Evolutionary conservation across 768 basidiomycete species (phyloP).

Genomic region (Rhodotorula sphaerocarpa): DNA sequence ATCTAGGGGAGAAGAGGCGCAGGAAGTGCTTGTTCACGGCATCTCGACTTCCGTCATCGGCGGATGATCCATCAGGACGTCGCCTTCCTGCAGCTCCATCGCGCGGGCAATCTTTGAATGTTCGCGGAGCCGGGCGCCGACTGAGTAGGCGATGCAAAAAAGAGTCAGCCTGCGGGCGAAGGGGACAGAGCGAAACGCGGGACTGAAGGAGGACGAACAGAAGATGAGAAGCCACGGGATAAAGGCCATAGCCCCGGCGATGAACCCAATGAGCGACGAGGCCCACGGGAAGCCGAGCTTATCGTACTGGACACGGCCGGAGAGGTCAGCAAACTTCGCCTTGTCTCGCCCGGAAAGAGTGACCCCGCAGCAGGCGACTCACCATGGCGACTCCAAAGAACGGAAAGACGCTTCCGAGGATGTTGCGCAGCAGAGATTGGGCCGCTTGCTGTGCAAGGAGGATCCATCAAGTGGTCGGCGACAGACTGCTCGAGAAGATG

Average conservation of each 20-base stretch:
- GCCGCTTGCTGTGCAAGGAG: conserved; percentile 13
- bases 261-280: conserved; percentile 22
- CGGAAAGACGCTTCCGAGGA: conserved; percentile 16
- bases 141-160: not conserved
- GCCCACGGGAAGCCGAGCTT: conserved; percentile 26
- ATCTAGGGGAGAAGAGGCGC: not conserved
- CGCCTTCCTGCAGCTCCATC: conserved; percentile 24
- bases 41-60: conserved; percentile 2
- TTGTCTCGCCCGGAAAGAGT: not conserved
- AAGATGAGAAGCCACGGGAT: conserved; percentile 31
- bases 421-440: conserved; percentile 28
- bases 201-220: too few relatives aligned
- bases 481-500: too few relatives aligned
- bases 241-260: conserved; percentile 28
- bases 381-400: conserved; percentile 32
- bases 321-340: not conserved
- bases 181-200: not conserved
- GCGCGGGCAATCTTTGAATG: conserved; percentile 12
- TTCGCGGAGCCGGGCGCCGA: conserved; percentile 10
- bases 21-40: not conserved
- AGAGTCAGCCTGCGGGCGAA: not conserved
- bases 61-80: not conserved
- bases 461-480: too few relatives aligned
- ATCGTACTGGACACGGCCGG: conserved; percentile 22
- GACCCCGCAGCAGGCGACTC: not conserved